Evolutionary conservation across 495 filamentous ascomycete genomes (phyloP), one percentile per base, ranked within the genome.

Genomic region (Lasiosphaeriaceae sp.): DNA sequence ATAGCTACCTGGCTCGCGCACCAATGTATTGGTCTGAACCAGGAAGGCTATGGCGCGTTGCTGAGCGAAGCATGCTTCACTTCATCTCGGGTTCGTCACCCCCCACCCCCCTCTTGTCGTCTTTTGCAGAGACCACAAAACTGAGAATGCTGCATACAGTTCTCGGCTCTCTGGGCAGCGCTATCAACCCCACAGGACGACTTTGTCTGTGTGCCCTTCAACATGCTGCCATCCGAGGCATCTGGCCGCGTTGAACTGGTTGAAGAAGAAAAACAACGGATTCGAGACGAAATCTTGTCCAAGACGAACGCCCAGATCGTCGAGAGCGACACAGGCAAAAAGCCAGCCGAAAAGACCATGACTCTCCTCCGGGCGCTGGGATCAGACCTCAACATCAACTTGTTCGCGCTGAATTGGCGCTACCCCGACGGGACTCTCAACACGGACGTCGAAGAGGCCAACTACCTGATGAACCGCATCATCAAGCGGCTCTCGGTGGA

Each of bases 361-460:
- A 53, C 61, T 1, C 54, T 75, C 9, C 67, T 81, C 14, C 59
- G 68, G 11, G 66, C 63, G 3, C 62, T 79, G 0, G 75, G 76
- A 3, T 74, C 73, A 2, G 76, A 80, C 43, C 63, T 77, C 26
- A 78, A 73, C 47, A 75, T 82, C 66, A 80, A 82, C 55, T 70
- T 68, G 8, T 77, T 80, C 59, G 62, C 70, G 0, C 60, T 69
- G 31, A 80, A 80, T 59, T 80, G 37, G 37, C 37, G 70, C 4
- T 63, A 74, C 47, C 52, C 55, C 1, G 63, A 77, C 44, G 72
- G 70, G 8, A 66, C 24, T 1, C 64, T 73, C 29, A 80, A 79
- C 56, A 65, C 59, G 5, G 73, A 77, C 50, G 72, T 80, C n/a
- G 76, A 77, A 55, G 73, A 78, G 66, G 75, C 76, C 20, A 80